These are phyloP conservation scores for Tuber microsphaerosporum DNA, from an alignment of 495 filamentous ascomycete species.

Conservation along the genomic window DNA sequence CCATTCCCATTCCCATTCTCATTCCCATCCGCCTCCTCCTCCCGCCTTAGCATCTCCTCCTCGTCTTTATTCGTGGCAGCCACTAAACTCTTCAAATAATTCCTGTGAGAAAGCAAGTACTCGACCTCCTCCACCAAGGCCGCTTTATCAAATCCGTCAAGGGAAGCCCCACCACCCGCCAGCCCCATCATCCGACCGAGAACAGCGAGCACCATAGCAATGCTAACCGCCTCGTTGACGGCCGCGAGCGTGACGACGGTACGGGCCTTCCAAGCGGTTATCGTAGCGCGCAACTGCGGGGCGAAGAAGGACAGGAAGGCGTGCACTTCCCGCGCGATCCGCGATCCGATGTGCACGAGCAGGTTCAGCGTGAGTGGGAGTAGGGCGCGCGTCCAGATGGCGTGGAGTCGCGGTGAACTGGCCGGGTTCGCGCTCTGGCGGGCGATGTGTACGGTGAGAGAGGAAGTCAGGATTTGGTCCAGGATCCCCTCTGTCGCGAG, in stretches of 20 bases:
- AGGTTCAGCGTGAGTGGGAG: constrained; percentile 87
- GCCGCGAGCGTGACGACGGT: constrained; percentile 27
- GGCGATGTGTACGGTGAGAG: constrained; percentile 61
- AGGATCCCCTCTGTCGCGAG: constrained; percentile 79
- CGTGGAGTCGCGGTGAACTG: constrained; percentile 54
- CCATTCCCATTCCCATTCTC: constrained; percentile 1
- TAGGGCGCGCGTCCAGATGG: constrained; percentile 81
- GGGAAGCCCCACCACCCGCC: constrained; percentile 27
- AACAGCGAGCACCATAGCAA: constrained; percentile 39
- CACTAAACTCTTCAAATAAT: constrained; percentile 40
- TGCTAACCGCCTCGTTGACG: constrained; percentile 35
- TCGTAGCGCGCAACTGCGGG: constrained; percentile 24
- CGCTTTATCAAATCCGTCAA: constrained; percentile 27
- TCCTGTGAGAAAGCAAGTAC: constrained; percentile 39
- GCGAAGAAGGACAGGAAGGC: constrained; percentile 56
- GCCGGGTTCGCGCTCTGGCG: constrained; percentile 60
- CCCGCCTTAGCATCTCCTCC: constrained; percentile 36
- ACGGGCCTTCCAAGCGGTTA: constrained; percentile 31
- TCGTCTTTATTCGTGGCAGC: constrained; percentile 40
- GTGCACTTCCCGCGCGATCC: constrained; percentile 72
- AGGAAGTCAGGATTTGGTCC: constrained; percentile 67
- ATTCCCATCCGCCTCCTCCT: constrained; percentile 15
- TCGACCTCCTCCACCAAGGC: constrained; percentile 34
- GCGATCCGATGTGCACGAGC: constrained; percentile 67
- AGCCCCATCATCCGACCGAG: constrained; percentile 31